Percentiles rank a stretch among this genome's conserved stretches.
Evolutionary conservation across 2,329 filamentous ascomycete genomes (phyloP).

Genomic region (Colletotrichum higginsianum): DNA sequence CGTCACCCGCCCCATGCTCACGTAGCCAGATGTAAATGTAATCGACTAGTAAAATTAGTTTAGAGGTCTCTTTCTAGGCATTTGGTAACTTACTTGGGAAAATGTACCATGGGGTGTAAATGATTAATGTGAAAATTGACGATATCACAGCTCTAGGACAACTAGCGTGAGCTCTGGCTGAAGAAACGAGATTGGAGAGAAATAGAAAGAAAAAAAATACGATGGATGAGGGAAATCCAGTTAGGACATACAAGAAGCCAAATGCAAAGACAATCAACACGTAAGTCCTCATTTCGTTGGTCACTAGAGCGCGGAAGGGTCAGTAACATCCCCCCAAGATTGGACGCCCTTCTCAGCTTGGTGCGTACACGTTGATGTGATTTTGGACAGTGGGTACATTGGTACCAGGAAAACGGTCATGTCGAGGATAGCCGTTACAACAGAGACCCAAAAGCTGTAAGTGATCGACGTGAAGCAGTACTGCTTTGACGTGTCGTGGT

Average conservation of each 20-base stretch:
- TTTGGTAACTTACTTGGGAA: neutral
- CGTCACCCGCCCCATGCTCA: slow-evolving; percentile 20
- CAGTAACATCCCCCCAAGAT: neutral
- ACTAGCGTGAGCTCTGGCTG: neutral
- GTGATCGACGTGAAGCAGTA: neutral
- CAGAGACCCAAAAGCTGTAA: slow-evolving; percentile 8
- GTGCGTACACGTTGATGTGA: slow-evolving; percentile 11
- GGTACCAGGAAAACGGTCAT: slow-evolving; percentile 15
- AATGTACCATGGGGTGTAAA: neutral
- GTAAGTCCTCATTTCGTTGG: neutral
- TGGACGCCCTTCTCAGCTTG: neutral
- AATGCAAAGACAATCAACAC: slow-evolving; percentile 4
- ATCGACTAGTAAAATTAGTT: neutral
- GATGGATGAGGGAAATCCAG: neutral
- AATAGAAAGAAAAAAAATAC: neutral
- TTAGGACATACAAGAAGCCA: slow-evolving; percentile 15
- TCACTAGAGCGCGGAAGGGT: slow-evolving; percentile 4
- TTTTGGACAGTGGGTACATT: slow-evolving; percentile 20
- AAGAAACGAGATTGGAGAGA: neutral
- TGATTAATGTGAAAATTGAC: slow-evolving; percentile 3
- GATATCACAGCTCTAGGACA: slow-evolving; percentile 12
- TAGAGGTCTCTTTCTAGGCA: fast-evolving
- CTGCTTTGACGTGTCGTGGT: slow-evolving; percentile 3
- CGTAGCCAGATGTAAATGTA: slow-evolving; percentile 28
- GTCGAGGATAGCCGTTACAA: neutral